Evolutionary conservation across 495 filamentous ascomycete species (phyloP).

Genomic region (Lophium mytilinum): DNA sequence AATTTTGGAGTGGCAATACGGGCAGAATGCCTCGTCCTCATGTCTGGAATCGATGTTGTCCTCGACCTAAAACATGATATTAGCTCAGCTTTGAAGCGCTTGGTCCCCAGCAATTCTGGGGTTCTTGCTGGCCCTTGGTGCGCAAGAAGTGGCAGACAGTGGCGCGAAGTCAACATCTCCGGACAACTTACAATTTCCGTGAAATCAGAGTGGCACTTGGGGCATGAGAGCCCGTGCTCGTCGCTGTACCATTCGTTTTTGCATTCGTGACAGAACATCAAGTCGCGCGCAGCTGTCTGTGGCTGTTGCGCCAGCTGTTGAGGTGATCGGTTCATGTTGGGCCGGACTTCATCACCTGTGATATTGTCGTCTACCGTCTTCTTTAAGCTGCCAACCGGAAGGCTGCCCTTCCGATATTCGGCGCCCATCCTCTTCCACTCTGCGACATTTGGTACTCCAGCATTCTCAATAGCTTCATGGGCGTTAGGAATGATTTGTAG

Average conservation of each 20-base stretch:
- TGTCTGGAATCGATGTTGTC: constrained; percentile 34
- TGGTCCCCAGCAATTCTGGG: background rate
- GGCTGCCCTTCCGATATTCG: constrained; percentile 98
- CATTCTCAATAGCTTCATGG: constrained; percentile 74
- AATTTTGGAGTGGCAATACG: too few species aligned
- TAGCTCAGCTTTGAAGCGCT: background rate
- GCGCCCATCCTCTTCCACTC: constrained; percentile 99
- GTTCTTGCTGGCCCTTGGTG: background rate
- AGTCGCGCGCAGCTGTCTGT: too few species aligned
- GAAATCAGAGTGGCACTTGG: constrained; percentile 67
- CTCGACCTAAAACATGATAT: constrained; percentile 30
- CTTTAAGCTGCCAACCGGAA: constrained; percentile 87
- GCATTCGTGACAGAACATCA: constrained; percentile 74
- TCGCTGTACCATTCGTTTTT: constrained; percentile 68
- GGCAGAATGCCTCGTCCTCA: too few species aligned
- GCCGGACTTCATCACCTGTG: too few species aligned
- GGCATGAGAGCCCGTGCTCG: constrained; percentile 60
- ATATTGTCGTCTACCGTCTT: constrained; percentile 25
- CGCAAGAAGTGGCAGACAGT: too few species aligned
- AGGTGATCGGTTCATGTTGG: too few species aligned
- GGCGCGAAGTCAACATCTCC: too few species aligned
- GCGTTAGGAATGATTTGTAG: constrained; percentile 74
- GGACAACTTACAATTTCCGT: constrained; percentile 65
- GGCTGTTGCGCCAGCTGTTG: too few species aligned
- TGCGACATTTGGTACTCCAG: constrained; percentile 90